Evolutionary conservation across 345 rosid species (phyloP).

Genomic region (Diplotaxis tenuifolia): DNA sequence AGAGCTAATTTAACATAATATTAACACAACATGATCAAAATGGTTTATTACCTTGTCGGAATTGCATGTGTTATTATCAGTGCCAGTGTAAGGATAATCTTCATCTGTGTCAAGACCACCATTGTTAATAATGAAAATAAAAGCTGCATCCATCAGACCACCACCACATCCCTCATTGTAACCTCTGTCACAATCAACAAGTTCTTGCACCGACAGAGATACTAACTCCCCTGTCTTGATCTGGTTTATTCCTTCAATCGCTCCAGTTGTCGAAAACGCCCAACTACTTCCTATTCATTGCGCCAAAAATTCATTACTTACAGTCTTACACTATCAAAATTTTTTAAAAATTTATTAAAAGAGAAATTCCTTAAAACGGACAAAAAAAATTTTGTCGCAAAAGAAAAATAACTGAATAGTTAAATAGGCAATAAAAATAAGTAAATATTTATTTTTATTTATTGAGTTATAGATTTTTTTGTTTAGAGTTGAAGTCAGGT

Average conservation of each 20-base stretch:
- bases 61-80: conserved; percentile 50
- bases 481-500: no score
- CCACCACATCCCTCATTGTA: conserved; percentile 72
- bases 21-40: no score
- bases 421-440: no score
- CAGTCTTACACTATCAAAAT: no score
- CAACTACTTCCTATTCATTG: conserved; percentile 67
- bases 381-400: no score
- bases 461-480: no score
- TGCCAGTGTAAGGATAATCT: conserved; percentile 60
- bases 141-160: conserved; percentile 64
- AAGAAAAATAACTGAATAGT: no score
- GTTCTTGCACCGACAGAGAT: conserved; percentile 44
- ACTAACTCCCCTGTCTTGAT: conserved; percentile 67
- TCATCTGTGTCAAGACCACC: conserved; percentile 56
- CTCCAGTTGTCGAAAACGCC: conserved; percentile 77
- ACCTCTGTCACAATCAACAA: conserved; percentile 59
- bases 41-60: conserved; percentile 41
- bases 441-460: no score
- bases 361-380: no score
- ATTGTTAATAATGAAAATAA: conserved; percentile 50
- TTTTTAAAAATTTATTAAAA: no score
- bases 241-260: conserved; percentile 77
- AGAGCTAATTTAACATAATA: no score
- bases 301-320: not conserved